phyloP scores from a whole-genome alignment of 2,329 filamentous ascomycete genomes.

The Penicillium olsonii region DNA sequence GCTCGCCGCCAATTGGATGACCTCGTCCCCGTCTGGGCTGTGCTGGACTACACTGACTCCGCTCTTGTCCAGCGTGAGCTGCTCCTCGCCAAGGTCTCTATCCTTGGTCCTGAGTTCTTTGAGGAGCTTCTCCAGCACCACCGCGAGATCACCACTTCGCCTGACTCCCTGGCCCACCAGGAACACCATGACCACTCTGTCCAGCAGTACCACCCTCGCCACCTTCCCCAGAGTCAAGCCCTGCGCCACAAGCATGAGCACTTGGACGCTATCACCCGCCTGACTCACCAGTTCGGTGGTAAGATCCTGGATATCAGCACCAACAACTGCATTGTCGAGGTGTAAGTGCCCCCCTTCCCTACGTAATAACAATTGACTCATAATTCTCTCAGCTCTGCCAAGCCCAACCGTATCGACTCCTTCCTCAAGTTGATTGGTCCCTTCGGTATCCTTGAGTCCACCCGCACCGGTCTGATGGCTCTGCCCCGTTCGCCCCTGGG shows the following conservation, averaged over 20 bases:
- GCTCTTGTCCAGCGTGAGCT: constrained; percentile 95
- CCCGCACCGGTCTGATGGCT: constrained; percentile 94
- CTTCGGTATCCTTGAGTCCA: constrained; percentile 95
- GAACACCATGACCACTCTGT: constrained; percentile 11
- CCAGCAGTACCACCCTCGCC: constrained; percentile 76
- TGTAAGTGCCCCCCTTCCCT: constrained; percentile 62
- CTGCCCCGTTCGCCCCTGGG: constrained; percentile 88
- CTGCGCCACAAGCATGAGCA: constrained; percentile 97
- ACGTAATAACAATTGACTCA: constrained; percentile 3
- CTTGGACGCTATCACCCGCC: constrained; percentile 90
- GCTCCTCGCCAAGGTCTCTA: constrained; percentile 93
- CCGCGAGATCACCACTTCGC: constrained; percentile 74
- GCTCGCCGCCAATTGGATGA: constrained; percentile 94
- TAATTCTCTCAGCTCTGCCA: constrained; percentile 69
- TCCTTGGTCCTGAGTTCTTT: constrained; percentile 95
- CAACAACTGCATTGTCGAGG: constrained; percentile 96
- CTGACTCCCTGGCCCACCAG: constrained; percentile 36
- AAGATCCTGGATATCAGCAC: constrained; percentile 98
- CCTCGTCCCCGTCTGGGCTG: constrained; percentile 95
- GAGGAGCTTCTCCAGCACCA: constrained; percentile 96
- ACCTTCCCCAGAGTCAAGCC: constrained; percentile 81
- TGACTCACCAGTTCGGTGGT: constrained; percentile 95
- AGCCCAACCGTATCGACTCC: constrained; percentile 89
- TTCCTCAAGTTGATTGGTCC: constrained; percentile 95
- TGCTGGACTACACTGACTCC: constrained; percentile 90